Evolutionary conservation across 1,284 basidiomycete genomes (phyloP), one percentile per base, ranked within the genome.

Genomic region (Puccinia polysora): DNA sequence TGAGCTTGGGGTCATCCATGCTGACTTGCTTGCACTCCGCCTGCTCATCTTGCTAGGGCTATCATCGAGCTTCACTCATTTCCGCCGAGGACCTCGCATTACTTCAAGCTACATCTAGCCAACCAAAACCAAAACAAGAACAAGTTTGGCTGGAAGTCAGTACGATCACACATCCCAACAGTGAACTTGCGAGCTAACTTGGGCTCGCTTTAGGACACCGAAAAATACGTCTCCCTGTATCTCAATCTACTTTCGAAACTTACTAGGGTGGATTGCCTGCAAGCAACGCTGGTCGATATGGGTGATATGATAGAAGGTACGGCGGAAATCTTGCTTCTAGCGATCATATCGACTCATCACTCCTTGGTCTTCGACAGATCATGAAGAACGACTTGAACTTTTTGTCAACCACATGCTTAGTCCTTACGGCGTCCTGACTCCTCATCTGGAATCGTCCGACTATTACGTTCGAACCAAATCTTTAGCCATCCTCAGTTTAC

Each of bases 401-500:
- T 80, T 81, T 18, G 81, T 58, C 3, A 84, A 87, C 75, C 80
- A 81, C 30, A 87, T 90, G 78, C 84, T 88, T 7, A 90, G 93
- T 23, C 53, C 56, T 25, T 32, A 45, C 18, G 34, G 52, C 15
- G 45, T 14, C 53, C 30, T 60, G 1, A 18, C 20, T 74, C 92
- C 90, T 76, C 85, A 87, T 47, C 82, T 97, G 58, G 88, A 91
- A 47, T 87, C 89, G 43, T 87, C 88, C 76, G 95, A 98, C 79
- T 91, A 96, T 79, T 97, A 96, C 76, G 87, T 91, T 32, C 90
- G 94, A 77, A 84, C 97, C 74, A 96, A 94, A 79, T 85, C 89
- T 28, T 85, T 90, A 0, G 89, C 95, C 77, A 89, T 97, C 76
- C 83, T 97, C 58, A 91, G 92, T 0, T 84, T 93, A 23, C 84